phyloP scores from a whole-genome alignment of 1,139 yeast genomes.

The Pichia sp. region DNA sequence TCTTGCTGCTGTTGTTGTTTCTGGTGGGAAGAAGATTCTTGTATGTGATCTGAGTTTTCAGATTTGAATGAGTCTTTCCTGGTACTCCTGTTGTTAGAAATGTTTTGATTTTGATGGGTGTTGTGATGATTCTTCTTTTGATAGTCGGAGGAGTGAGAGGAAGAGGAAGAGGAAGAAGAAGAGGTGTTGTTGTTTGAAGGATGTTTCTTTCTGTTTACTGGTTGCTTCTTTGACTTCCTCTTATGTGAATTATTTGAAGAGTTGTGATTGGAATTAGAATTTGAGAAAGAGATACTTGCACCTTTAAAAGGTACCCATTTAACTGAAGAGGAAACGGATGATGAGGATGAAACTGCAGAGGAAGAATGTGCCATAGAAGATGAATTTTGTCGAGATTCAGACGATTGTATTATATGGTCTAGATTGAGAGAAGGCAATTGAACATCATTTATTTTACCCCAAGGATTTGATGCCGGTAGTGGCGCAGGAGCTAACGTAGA shows the following conservation, averaged over 20 bases:
- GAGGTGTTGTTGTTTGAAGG: conserved; percentile 5
- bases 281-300: conserved; percentile 12
- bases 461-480: conserved; percentile 60
- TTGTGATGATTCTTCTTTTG: no score
- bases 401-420: conserved; percentile 8
- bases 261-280: neutral
- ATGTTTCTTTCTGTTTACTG: conserved; percentile 5
- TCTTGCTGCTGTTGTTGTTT: neutral
- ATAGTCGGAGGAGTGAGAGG: neutral
- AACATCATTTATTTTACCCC: conserved; percentile 40
- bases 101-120: no score
- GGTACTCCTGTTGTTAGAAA: no score
- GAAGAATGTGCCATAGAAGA: neutral
- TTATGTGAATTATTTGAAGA: conserved; percentile 7
- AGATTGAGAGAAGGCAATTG: conserved; percentile 9
- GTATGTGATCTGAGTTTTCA: conserved; percentile 1
- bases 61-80: neutral
- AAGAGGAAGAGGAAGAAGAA: neutral
- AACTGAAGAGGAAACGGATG: conserved; percentile 1
- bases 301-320: conserved; percentile 14
- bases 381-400: neutral
- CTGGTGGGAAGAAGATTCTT: neutral
- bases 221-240: conserved; percentile 10
- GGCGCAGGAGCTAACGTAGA: conserved; percentile 58
- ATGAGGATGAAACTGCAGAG: neutral